A percentile compares a stretch with the other conserved stretches of the same genome.
Conservation (phyloP, 192 early-diverging fungal genomes). For the Linnemannia hyalina region DNA sequence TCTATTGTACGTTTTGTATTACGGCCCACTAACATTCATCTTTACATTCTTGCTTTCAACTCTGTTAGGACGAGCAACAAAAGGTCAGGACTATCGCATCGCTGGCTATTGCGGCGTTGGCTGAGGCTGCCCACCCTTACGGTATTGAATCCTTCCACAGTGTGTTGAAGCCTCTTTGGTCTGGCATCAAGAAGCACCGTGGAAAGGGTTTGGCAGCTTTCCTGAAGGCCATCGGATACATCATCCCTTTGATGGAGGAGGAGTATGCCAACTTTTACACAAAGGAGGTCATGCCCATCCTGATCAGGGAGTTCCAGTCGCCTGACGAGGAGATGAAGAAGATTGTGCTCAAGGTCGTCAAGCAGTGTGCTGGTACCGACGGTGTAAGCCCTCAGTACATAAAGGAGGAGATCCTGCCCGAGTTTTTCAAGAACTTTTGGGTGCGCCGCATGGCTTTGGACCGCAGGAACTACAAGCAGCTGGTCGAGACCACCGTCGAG, state of each 20-base stretch:
- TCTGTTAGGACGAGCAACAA: slow-evolving; percentile 90
- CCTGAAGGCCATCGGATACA: slow-evolving; percentile 98
- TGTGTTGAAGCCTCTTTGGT: slow-evolving; percentile 91
- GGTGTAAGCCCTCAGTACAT: slow-evolving; percentile 91
- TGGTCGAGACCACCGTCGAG: slow-evolving; percentile 97
- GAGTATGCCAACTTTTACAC: slow-evolving; percentile 97
- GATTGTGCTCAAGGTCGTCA: slow-evolving; percentile 97
- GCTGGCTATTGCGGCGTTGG: slow-evolving; percentile 93
- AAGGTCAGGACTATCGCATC: slow-evolving; percentile 97
- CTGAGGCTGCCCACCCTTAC: slow-evolving; percentile 97
- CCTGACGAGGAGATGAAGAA: slow-evolving; percentile 99
- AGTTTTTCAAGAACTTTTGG: slow-evolving; percentile 98
- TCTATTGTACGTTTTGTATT: background rate
- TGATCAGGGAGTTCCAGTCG: slow-evolving; percentile 97
- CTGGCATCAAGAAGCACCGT: slow-evolving; percentile 94
- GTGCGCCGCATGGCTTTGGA: slow-evolving; percentile 97
- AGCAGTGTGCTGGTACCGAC: slow-evolving; percentile 95
- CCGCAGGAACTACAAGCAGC: slow-evolving; percentile 90
- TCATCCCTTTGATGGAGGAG: slow-evolving; percentile 97
- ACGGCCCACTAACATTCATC: background rate
- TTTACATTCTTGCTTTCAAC: background rate
- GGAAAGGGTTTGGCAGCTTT: slow-evolving; percentile 97
- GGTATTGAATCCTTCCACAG: slow-evolving; percentile 98
- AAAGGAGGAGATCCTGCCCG: slow-evolving; percentile 91
- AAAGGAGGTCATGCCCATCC: slow-evolving; percentile 91